These are phyloP conservation scores for Fusarium devonianum DNA, from an alignment of 2,329 filamentous ascomycete genomes.

Conservation along the genomic window DNA sequence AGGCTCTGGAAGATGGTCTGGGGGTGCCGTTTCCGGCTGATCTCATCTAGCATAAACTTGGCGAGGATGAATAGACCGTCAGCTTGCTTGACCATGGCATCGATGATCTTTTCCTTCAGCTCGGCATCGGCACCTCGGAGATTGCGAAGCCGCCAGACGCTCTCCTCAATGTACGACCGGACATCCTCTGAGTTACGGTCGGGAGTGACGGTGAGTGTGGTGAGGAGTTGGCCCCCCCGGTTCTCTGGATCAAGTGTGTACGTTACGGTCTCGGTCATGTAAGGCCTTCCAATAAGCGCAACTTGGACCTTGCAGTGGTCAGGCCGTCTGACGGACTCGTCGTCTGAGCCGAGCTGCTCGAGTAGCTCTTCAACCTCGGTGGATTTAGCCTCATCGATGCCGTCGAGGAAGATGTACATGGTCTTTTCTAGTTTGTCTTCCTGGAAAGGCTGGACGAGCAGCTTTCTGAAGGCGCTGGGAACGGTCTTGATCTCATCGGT, in stretches of 20 bases:
- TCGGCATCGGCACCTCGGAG: constrained; percentile 45
- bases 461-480: constrained; percentile 52
- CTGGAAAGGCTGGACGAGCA: constrained; percentile 51
- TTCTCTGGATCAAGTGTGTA: constrained; percentile 45
- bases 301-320: constrained; percentile 45
- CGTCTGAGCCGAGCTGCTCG: constrained; percentile 42
- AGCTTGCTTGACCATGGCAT: constrained; percentile 51
- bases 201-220: constrained; percentile 52
- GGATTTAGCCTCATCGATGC: constrained; percentile 54
- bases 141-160: constrained; percentile 49
- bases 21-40: constrained; percentile 54
- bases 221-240: constrained; percentile 43
- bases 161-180: constrained; percentile 50
- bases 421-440: constrained; percentile 44
- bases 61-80: constrained; percentile 59
- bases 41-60: constrained; percentile 59
- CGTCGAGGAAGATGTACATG: constrained; percentile 56
- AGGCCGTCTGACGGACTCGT: constrained; percentile 29
- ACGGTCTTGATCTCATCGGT: constrained; percentile 54
- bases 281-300: constrained; percentile 52
- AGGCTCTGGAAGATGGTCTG: constrained; percentile 55
- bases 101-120: constrained; percentile 49
- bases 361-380: constrained; percentile 50
- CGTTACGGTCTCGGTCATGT: constrained; percentile 50
- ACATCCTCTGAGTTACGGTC: constrained; percentile 55